Evolutionary conservation across 495 filamentous ascomycete genomes (phyloP).

Genomic region (Clavariopsis aquatica): DNA sequence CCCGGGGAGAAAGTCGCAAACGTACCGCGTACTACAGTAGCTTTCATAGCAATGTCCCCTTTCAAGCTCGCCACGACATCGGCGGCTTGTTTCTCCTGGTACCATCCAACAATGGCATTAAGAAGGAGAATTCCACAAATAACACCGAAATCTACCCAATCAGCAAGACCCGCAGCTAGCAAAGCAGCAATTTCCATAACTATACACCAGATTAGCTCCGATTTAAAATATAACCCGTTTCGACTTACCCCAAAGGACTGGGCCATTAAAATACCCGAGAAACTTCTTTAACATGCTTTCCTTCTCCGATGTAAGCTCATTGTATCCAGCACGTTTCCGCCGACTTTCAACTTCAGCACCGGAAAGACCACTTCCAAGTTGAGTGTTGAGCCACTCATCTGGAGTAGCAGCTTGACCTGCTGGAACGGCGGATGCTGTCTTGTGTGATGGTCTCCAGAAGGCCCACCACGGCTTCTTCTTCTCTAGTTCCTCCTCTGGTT

Average conservation of each 20-base stretch:
- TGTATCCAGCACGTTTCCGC: conserved; percentile 68
- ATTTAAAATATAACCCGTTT: conserved; percentile 1
- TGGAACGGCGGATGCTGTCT: conserved; percentile 20
- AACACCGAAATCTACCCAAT: conserved; percentile 83
- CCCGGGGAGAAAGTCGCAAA: background rate
- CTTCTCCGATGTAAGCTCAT: conserved; percentile 76
- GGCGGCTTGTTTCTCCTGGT: conserved; percentile 84
- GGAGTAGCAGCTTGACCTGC: conserved; percentile 8
- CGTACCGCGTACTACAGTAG: conserved; percentile 50
- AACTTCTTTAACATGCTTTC: conserved; percentile 76
- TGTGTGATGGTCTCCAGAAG: conserved; percentile 51
- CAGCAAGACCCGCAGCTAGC: conserved; percentile 74
- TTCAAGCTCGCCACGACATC: conserved; percentile 79
- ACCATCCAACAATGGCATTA: conserved; percentile 83
- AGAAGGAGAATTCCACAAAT: conserved; percentile 78
- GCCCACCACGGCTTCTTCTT: conserved; percentile 49
- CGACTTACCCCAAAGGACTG: conserved; percentile 77
- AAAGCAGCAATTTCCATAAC: conserved; percentile 85
- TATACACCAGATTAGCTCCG: conserved; percentile 42
- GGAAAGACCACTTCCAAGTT: conserved; percentile 64
- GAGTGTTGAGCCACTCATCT: conserved; percentile 63
- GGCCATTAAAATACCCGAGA: conserved; percentile 76
- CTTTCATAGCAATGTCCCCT: conserved; percentile 82
- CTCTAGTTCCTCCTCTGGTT: conserved; percentile 28
- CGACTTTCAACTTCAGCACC: conserved; percentile 61